These are phyloP conservation scores for Metarhizium robertsii DNA, from an alignment of 2,329 filamentous ascomycete species.

Conservation along the genomic window DNA sequence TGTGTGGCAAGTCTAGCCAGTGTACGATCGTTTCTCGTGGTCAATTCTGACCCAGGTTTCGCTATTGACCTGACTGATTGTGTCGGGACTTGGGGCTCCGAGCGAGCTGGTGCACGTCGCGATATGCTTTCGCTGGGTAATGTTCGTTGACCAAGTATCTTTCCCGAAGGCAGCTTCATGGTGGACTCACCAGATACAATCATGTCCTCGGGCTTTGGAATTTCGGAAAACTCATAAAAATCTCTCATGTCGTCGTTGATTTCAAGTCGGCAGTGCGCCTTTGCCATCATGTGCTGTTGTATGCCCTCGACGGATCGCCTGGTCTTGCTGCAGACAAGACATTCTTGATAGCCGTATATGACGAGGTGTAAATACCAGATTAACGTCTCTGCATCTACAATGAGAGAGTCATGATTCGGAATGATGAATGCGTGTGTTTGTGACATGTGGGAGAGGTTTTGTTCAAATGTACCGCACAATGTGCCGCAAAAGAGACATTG, in stretches of 20 bases:
- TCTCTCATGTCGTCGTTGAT: constrained; percentile 28
- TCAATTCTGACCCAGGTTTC: not conserved
- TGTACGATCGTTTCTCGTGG: not conserved
- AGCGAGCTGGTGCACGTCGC: not conserved
- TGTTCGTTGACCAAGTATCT: constrained; percentile 19
- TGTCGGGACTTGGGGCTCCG: not conserved
- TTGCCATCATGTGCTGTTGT: constrained; percentile 42
- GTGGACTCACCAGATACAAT: not conserved
- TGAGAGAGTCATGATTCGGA: constrained; percentile 27
- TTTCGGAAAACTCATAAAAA: constrained; percentile 27
- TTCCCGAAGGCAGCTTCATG: constrained; percentile 25
- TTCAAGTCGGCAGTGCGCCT: constrained; percentile 39
- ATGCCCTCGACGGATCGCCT: constrained; percentile 32
- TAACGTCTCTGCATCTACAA: constrained; percentile 36
- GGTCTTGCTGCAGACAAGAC: constrained; percentile 37
- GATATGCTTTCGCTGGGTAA: not conserved
- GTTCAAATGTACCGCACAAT: constrained; percentile 18
- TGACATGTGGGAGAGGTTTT: constrained; percentile 39
- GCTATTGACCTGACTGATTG: not conserved
- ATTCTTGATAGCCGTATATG: constrained; percentile 40
- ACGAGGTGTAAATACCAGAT: constrained; percentile 38
- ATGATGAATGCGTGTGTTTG: constrained; percentile 41
- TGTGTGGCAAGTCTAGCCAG: constrained; percentile 1
- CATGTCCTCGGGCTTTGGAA: not conserved
- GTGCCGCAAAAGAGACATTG: constrained; percentile 34